Base-by-base conservation (phyloP, 371 early-diverging fungal species). In the Rhizopus stolonifer region DNA sequence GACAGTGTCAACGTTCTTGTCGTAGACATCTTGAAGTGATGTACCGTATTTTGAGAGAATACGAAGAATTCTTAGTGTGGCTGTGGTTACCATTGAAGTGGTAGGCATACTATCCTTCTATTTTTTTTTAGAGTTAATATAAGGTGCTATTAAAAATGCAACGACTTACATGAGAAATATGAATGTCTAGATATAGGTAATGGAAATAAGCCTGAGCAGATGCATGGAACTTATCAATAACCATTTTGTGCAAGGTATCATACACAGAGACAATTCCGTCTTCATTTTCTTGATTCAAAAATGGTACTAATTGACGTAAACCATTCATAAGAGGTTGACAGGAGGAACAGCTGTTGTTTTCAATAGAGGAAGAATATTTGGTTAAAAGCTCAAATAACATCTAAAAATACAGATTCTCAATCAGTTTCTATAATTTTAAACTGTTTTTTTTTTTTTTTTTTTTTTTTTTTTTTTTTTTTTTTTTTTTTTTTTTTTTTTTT, bases 41-140 rank as follows among this genome's bases (percentile, higher is more conserved):
- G 70, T 64, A 7, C 88, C 89, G 59, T 84, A 86, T 36, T 82
- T 85, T 17, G 84, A 77, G 14, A 91, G 72, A 4, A 88, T 71
- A 13, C 84, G 75, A 19, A 90, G 49, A 1, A 92, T 48, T 7
- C 89, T 77, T 17, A 90, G 56, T 0, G 88, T 80, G 13, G 86
- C 81, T 1, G 84, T 84, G n/a, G 79, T 77, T 6, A 73, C 54
- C 60, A 62, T 68, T 7, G 77, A 76, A 6, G 77, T 64, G 9
- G 49, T 55, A 46, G 34, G 19, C 5, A 29, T n/a, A 6, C 36
- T 52, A 29, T 52, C 34, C 11, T 58, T n/a, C 15, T 45, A 38
- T 38, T n/a, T 38, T 6, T 38, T 1, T 5, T 38, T n/a, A 38
- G 38, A 29, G 4, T 29, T 29, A 29, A 10, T n/a, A n/a, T n/a